A percentile compares a stretch with the other conserved stretches of the same genome.
Conservation (phyloP, 331 rosid species). For the Pyrus hybrid region DNA sequence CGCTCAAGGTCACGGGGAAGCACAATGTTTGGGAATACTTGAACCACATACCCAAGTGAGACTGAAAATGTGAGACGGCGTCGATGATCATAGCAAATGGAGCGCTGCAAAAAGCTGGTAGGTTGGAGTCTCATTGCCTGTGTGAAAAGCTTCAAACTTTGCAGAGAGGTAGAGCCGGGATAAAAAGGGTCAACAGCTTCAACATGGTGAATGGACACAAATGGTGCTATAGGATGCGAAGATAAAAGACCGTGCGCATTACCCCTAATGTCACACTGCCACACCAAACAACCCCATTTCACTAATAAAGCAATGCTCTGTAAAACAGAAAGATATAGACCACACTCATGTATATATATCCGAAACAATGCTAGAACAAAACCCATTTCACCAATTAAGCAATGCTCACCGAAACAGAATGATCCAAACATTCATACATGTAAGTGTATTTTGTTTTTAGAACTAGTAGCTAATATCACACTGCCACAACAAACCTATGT, state of each 20-base stretch:
- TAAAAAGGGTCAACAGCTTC: conserved; percentile 69
- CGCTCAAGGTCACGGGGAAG: conserved; percentile 73
- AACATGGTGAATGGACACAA: conserved; percentile 73
- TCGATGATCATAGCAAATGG: conserved; percentile 50
- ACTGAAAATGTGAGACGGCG: conserved; percentile 48
- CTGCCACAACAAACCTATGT: background rate
- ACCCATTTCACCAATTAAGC: background rate
- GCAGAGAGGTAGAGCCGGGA: conserved; percentile 58
- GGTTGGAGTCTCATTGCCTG: conserved; percentile 65
- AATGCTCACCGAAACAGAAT: background rate
- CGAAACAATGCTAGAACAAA: background rate
- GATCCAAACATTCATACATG: background rate
- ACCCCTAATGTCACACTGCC: conserved; percentile 73
- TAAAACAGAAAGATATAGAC: background rate
- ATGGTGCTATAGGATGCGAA: conserved; percentile 73
- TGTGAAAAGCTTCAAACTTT: conserved; percentile 59
- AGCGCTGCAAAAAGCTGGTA: conserved; percentile 59
- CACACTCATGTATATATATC: background rate
- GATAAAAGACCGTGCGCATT: conserved; percentile 68
- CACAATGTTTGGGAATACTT: conserved; percentile 52
- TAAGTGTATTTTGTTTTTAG: background rate
- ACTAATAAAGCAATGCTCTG: background rate
- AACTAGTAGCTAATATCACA: background rate
- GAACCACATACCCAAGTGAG: conserved; percentile 63
- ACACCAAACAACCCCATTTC: background rate